phyloP scores from a whole-genome alignment of 257 asterid species.

The Echites panduratus region DNA sequence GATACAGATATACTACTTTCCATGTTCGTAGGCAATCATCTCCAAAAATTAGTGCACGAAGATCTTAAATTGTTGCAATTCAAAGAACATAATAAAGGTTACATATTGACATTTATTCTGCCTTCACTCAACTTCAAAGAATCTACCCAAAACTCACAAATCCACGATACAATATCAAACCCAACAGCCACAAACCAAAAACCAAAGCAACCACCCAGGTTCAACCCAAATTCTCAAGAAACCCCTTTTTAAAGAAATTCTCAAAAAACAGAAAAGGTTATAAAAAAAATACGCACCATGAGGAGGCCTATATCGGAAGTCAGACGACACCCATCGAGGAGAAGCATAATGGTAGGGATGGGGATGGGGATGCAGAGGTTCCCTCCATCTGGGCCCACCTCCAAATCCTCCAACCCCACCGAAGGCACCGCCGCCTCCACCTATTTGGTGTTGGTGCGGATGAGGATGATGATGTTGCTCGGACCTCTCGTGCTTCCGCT shows the following conservation, averaged over 20 bases:
- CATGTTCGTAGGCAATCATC: not conserved
- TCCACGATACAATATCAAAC: constrained; percentile 6
- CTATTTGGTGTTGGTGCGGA: constrained; percentile 20
- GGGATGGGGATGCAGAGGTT: constrained; percentile 34
- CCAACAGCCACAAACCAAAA: not conserved
- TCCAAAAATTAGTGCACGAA: not conserved
- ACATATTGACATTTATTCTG: not conserved
- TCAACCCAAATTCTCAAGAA: not conserved
- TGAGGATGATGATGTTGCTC: constrained; percentile 20
- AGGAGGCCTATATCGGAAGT: constrained; percentile 65
- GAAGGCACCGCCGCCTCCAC: constrained; percentile 43
- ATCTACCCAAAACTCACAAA: not conserved
- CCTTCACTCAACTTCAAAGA: not conserved
- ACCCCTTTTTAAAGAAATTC: too few relatives aligned
- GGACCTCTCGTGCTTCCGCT: constrained; percentile 79
- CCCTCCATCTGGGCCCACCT: constrained; percentile 76
- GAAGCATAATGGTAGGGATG: constrained; percentile 40
- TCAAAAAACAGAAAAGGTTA: not conserved
- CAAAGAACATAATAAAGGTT: not conserved
- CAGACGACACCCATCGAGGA: constrained; percentile 55
- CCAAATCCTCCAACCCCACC: constrained; percentile 40
- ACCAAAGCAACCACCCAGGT: constrained; percentile 15
- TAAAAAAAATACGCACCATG: constrained; percentile 49
- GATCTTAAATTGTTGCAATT: constrained; percentile 3
- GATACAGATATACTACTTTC: not conserved